Percentiles rank a stretch among this genome's conserved stretches.
These are phyloP conservation scores for Erodium texanum DNA, from an alignment of 441 rosid species.

Conservation along the genomic window DNA sequence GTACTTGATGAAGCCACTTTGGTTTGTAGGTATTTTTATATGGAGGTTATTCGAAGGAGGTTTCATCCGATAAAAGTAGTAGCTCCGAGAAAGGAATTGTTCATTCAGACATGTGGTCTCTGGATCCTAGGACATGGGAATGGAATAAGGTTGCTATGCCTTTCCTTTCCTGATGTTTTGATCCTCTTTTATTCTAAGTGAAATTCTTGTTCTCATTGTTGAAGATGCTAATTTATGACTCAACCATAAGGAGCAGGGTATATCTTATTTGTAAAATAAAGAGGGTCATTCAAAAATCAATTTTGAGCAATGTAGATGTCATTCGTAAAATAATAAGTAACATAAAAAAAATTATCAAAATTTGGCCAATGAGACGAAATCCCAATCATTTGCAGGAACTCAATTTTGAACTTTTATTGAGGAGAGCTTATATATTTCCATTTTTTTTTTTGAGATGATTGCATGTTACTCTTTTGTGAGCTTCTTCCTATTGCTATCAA, in stretches of 20 bases:
- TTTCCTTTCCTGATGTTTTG: constrained; percentile 2
- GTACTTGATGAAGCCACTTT: background rate
- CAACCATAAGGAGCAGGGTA: background rate
- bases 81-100: constrained; percentile 79
- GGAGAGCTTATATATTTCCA: background rate
- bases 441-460: background rate
- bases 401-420: background rate
- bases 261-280: background rate
- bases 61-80: constrained; percentile 58
- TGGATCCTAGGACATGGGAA: constrained; percentile 97
- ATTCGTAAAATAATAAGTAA: background rate
- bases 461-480: background rate
- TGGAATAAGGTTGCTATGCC: constrained; percentile 78
- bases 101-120: constrained; percentile 94
- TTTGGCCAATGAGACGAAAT: background rate
- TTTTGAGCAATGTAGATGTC: background rate
- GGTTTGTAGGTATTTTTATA: constrained; percentile 61
- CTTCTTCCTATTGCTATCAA: background rate
- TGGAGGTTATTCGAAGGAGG: constrained; percentile 94
- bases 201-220: background rate
- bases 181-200: background rate
- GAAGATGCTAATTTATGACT: too few relatives aligned
- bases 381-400: background rate
- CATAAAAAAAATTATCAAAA: background rate
- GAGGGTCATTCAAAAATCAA: background rate